These are phyloP conservation scores for Clitocybe nebularis DNA, from an alignment of 1,284 basidiomycete genomes.

Conservation along the genomic window DNA sequence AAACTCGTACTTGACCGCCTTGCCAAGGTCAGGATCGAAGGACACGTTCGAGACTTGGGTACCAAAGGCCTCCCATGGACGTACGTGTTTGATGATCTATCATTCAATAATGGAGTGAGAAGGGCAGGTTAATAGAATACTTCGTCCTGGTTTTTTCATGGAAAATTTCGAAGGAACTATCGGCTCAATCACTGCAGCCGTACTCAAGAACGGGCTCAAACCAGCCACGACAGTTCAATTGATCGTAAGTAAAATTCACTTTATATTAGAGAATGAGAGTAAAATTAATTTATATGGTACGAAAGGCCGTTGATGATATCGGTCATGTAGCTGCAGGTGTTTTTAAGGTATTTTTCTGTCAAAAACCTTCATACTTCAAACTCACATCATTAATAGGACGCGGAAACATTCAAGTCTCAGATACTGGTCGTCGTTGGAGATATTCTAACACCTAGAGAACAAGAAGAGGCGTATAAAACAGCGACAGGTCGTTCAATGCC, in stretches of 20 bases:
- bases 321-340: slow-evolving; percentile 32
- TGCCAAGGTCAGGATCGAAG: slow-evolving; percentile 37
- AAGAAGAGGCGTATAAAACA: slow-evolving; percentile 26
- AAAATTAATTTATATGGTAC: no score
- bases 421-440: slow-evolving; percentile 31
- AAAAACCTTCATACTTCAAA: slow-evolving; percentile 20
- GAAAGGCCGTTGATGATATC: slow-evolving; percentile 33
- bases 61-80: slow-evolving; percentile 33
- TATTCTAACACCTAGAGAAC: slow-evolving; percentile 25
- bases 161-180: slow-evolving; percentile 38
- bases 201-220: slow-evolving; percentile 30
- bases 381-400: slow-evolving; percentile 22
- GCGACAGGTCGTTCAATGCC: slow-evolving; percentile 29
- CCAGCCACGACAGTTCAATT: slow-evolving; percentile 30
- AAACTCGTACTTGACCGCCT: slow-evolving; percentile 22
- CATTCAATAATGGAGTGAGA: neutral
- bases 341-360: slow-evolving; percentile 28
- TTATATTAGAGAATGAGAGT: no score
- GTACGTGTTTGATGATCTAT: slow-evolving; percentile 22
- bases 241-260: slow-evolving; percentile 27
- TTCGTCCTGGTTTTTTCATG: slow-evolving; percentile 27
- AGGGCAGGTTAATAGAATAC: slow-evolving; percentile 23
- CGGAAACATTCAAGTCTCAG: slow-evolving; percentile 21
- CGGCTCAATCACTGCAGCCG: slow-evolving; percentile 30
- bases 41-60: slow-evolving; percentile 30